Percentiles rank a stretch among this genome's conserved stretches.
These are phyloP conservation scores for Tardiomyces blankii DNA, from an alignment of 1,139 yeast species.

Conservation along the genomic window DNA sequence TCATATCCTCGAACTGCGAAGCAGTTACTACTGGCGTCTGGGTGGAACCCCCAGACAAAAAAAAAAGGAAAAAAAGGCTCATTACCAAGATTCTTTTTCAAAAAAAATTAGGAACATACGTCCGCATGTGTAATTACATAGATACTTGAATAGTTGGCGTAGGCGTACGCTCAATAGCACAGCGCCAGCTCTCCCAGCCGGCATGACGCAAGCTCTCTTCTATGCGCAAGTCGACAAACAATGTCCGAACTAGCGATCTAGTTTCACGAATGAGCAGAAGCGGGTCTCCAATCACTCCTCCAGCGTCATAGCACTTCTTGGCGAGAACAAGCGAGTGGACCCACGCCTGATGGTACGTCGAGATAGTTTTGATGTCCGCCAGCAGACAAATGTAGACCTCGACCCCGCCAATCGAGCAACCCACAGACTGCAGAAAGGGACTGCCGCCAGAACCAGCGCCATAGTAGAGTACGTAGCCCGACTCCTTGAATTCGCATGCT, in stretches of 20 bases:
- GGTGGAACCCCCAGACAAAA: too few species aligned
- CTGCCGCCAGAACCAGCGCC: not conserved
- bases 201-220: not conserved
- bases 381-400: not conserved
- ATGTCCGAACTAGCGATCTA: not conserved
- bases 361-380: not conserved
- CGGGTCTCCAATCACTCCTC: not conserved
- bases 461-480: not conserved
- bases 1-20: too few species aligned
- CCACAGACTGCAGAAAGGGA: not conserved
- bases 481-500: not conserved
- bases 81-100: too few species aligned
- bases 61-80: too few species aligned
- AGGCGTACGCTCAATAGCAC: not conserved
- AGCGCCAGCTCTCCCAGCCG: conserved; percentile 1
- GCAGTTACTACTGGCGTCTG: too few species aligned
- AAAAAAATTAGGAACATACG: too few species aligned
- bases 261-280: not conserved
- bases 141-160: not conserved
- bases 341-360: conserved; percentile 1
- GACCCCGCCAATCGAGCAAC: not conserved
- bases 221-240: not conserved
- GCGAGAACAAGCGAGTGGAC: conserved; percentile 1
- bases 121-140: too few species aligned
- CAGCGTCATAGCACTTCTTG: not conserved